Conservation (phyloP, 2,329 filamentous ascomycete genomes). For the Pseudopithomyces chartarum region DNA sequence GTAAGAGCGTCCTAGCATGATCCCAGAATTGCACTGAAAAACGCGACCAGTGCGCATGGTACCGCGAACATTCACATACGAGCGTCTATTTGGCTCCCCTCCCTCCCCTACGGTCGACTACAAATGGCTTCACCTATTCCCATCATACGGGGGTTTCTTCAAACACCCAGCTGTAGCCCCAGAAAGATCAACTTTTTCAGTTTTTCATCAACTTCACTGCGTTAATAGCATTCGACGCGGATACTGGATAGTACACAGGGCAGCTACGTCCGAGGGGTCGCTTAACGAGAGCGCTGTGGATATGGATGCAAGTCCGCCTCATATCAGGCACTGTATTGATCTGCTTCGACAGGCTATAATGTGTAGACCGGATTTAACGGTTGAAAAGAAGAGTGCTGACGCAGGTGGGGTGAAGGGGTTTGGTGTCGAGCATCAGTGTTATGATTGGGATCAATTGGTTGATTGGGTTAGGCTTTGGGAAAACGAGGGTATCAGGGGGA, state of each 20-base stretch:
- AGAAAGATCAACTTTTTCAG: conserved; percentile 17
- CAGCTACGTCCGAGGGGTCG: neutral
- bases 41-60: neutral
- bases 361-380: conserved; percentile 15
- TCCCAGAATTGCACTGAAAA: neutral
- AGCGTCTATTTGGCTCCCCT: neutral
- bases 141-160: conserved; percentile 14
- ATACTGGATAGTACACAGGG: conserved; percentile 3
- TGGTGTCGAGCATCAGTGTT: conserved; percentile 13
- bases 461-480: conserved; percentile 10
- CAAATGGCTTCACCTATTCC: conserved; percentile 18
- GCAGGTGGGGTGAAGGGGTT: conserved; percentile 13
- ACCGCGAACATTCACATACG: neutral
- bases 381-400: conserved; percentile 6
- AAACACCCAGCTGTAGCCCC: conserved; percentile 19
- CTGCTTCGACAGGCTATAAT: conserved; percentile 14
- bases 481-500: neutral
- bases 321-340: conserved; percentile 17
- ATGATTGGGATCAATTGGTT: conserved; percentile 11
- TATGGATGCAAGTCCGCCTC: neutral
- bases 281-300: neutral
- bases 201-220: conserved; percentile 25
- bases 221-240: conserved; percentile 11
- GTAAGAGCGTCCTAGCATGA: no score
- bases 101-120: neutral